phyloP scores from a whole-genome alignment of 305 asterid genomes.

The Fraxinus albicans region DNA sequence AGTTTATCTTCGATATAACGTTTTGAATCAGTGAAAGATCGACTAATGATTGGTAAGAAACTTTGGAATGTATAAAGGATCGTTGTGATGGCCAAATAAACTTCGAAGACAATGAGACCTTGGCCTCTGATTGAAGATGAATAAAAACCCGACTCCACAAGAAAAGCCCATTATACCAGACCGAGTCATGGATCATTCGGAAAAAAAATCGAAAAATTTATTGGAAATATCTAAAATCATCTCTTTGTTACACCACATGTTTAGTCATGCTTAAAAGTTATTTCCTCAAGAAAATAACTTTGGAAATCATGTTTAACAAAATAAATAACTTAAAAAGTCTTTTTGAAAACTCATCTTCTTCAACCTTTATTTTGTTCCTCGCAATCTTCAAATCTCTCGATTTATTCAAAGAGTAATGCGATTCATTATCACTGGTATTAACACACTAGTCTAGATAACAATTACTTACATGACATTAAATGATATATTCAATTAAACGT shows the following conservation, averaged over 20 bases:
- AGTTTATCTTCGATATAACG: background rate
- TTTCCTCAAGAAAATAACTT: background rate
- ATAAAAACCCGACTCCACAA: background rate
- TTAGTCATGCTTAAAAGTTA: background rate
- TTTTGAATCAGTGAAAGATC: background rate
- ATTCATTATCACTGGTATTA: too few species aligned
- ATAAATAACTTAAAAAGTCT: background rate
- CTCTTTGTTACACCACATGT: background rate
- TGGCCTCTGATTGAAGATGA: background rate
- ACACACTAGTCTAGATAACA: too few species aligned
- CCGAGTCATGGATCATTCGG: background rate
- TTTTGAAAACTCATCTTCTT: too few species aligned
- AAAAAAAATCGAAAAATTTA: background rate
- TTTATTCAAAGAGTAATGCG: too few species aligned
- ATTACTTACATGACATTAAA: too few species aligned
- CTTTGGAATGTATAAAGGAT: background rate
- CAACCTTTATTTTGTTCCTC: too few species aligned
- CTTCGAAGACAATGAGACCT: background rate
- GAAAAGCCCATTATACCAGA: background rate
- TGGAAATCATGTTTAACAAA: background rate
- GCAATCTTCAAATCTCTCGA: too few species aligned
- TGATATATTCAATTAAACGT: too few species aligned
- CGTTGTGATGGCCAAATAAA: background rate
- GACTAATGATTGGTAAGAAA: background rate
- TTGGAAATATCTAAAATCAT: background rate